Evolutionary conservation across 306 rosid genomes (phyloP), one percentile per base, ranked within the genome.

Genomic region (Glycine latifolia): DNA sequence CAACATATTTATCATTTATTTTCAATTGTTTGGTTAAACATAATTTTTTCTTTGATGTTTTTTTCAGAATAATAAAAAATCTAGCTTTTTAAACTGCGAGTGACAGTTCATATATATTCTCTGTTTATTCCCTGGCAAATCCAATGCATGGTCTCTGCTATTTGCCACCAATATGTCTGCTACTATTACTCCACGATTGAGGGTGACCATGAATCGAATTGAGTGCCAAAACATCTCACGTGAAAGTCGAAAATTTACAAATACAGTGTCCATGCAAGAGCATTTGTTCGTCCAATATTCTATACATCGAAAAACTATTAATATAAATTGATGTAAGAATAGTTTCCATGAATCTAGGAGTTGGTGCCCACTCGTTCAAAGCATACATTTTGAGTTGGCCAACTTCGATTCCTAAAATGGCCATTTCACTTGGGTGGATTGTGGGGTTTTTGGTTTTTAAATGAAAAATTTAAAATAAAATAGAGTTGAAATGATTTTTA

Each of bases 281-380:
- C 53, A 67, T 39, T 67, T 65, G 52, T 67, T 67, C 71, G 0
- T 7, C 31, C 7, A 66, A 14, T 66, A 35, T 66, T 41, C 52
- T 7, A 66, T 4, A 3, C 14, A 37, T 37, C 5, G 8, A 8
- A 67, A 67, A 67, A 14, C 31, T 63, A 7, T n/a, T 7, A 2
- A 7, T 41, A 67, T 7, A 61, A 39, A 67, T 67, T 41, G 12
- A 37, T 67, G 31, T 8, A 41, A 41, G 12, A 67, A 67, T 67
- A 41, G 33, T 67, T 67, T 15, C 52, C 26, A 67, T 67, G 71
- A 67, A 67, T 67, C 48, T 67, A 3, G 71, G 15, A 17, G 37
- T 17, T 58, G 37, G 13, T 17, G 6, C 17, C 65, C 65, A 59
- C 65, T 59, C 2, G 37, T 59, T 59, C 7, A 59, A 20, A 59